A percentile compares a stretch with the other conserved stretches of the same genome.
Conservation (phyloP, 2,329 filamentous ascomycete genomes). For the Thielaviopsis ethacetica region DNA sequence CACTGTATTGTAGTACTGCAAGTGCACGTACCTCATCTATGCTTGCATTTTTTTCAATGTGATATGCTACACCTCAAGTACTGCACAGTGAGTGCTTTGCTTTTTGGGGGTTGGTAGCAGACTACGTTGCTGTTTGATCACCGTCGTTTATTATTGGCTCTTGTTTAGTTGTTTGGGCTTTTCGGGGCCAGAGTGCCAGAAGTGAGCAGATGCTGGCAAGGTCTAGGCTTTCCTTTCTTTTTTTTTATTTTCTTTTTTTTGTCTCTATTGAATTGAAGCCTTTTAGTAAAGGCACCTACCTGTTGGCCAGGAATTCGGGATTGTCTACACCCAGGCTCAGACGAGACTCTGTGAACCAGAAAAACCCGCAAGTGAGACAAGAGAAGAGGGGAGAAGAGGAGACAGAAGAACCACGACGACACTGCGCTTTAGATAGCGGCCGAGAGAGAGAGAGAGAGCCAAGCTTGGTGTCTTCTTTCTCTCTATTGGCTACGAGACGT, state of each 20-base stretch:
- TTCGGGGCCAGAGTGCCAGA: background rate
- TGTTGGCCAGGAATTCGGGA: background rate
- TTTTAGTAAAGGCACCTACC: background rate
- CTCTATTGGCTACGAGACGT: background rate
- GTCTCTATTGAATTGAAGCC: background rate
- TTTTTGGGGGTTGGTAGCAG: too few relatives aligned
- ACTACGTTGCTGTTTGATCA: slow-evolving; percentile 1
- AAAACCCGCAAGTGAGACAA: background rate
- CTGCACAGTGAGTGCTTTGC: background rate
- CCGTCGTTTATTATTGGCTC: background rate
- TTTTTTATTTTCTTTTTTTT: background rate
- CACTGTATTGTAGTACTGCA: background rate
- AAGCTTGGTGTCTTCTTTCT: too few relatives aligned
- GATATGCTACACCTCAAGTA: background rate
- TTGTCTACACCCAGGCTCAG: background rate
- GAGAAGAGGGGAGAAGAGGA: background rate
- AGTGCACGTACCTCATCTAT: background rate
- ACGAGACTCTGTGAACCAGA: background rate
- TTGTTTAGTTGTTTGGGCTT: background rate
- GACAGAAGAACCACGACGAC: background rate
- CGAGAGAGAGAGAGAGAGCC: background rate
- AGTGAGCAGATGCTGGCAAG: background rate
- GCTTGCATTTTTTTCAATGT: too few relatives aligned
- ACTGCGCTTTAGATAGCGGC: background rate
- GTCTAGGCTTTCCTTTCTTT: background rate